A percentile compares a stretch with the other conserved stretches of the same genome.
These are phyloP conservation scores for Tricholoma flavovirens DNA, from an alignment of 768 basidiomycete species.

Conservation along the genomic window DNA sequence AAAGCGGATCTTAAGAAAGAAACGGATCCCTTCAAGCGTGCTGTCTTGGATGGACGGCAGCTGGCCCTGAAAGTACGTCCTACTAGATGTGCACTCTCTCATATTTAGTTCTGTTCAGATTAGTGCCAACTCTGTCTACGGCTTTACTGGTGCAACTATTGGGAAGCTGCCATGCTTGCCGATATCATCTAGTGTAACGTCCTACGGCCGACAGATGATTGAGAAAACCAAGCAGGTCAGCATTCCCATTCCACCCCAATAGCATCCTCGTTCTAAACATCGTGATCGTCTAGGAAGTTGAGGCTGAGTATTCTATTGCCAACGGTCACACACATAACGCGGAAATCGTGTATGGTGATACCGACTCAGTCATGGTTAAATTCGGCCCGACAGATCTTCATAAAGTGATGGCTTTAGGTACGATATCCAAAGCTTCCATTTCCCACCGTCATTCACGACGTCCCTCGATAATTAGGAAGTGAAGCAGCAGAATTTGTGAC, in stretches of 20 bases:
- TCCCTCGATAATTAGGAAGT: slow-evolving; percentile 48
- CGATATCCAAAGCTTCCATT: background rate
- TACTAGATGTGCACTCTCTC: background rate
- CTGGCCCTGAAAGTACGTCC: slow-evolving; percentile 80
- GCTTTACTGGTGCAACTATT: slow-evolving; percentile 96
- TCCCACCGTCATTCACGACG: background rate
- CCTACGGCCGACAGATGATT: slow-evolving; percentile 99
- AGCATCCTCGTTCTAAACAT: background rate
- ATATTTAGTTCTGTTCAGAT: slow-evolving; percentile 47
- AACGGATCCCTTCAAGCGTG: slow-evolving; percentile 94
- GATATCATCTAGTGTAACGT: slow-evolving; percentile 92
- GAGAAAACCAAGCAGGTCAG: slow-evolving; percentile 87
- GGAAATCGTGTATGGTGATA: slow-evolving; percentile 96
- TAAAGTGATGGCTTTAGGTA: slow-evolving; percentile 89
- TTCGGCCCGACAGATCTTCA: slow-evolving; percentile 88
- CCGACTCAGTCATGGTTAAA: slow-evolving; percentile 98
- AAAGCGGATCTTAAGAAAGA: slow-evolving; percentile 96
- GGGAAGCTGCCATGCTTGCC: slow-evolving; percentile 94
- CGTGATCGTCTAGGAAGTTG: slow-evolving; percentile 61
- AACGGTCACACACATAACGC: slow-evolving; percentile 88
- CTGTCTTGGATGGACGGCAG: slow-evolving; percentile 95
- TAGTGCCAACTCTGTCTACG: slow-evolving; percentile 98
- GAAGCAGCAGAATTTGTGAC: slow-evolving; percentile 94
- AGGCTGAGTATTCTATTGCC: slow-evolving; percentile 75
- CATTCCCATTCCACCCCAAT: background rate